Base-by-base conservation (phyloP, 2,329 filamentous ascomycete species). In the Fusarium duplospermum region DNA sequence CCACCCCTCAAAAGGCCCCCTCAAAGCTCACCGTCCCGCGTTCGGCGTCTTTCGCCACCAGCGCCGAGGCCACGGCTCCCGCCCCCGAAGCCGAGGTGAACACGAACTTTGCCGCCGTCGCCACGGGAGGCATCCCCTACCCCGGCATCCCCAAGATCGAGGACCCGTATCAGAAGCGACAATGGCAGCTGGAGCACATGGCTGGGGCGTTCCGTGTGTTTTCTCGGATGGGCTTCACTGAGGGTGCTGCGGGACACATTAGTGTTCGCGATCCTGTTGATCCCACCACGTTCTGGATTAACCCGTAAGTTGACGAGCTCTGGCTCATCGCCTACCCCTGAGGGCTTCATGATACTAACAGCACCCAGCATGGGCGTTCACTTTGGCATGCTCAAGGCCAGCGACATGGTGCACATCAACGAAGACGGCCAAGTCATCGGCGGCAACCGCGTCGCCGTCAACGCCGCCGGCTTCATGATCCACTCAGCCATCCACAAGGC, bases 221-320 rank as follows among this genome's bases (percentile, higher is more conserved):
- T 78, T 83, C 84, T 1, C 83, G 85, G 36, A 75, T 84, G 54
- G 85, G 86, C 9, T 88, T 82, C 80, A 89, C 87, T 0, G 91
- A 93, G 79, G 91, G 91, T 45, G 91, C 91, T 80, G 84, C 85
- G 16, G 91, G 91, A 1, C 91, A 93, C 77, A 93, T 93, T 64
- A 86, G 83, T 6, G 88, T 93, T 1, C 86, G 91, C 9, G 91
- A 93, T 76, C 90, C 91, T 0, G 88, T 91, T 73, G 82, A 88
- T 71, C 83, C 84, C 0, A 81, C 89, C 68, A 87, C 86, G 0
- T 92, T 93, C 79, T 93, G 91, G 91, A 92, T 90, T 59, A 92
- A 93, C 76, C 90, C 90, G 7, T 81, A 18, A 71, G 80, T 68
- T 3, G 10, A n/a, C 10, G 4, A 29, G 9, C 45, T 10, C 4